phyloP scores from a whole-genome alignment of 176 grass and related monocot genomes.

The Echinochloa phyllopogon region DNA sequence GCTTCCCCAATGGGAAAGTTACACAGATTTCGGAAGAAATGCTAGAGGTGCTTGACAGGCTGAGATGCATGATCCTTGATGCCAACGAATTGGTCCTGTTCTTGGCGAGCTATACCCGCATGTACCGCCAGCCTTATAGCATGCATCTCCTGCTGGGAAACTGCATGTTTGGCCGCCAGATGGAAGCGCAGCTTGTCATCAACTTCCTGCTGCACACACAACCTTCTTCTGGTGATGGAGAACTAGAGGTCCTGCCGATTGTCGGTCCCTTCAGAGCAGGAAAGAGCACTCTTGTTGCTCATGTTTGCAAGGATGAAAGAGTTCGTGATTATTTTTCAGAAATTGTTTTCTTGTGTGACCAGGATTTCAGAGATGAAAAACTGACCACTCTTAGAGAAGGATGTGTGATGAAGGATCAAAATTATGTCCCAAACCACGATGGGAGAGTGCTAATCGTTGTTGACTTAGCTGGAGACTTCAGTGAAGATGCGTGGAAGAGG shows the following conservation, averaged over 20 bases:
- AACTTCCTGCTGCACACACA: background rate
- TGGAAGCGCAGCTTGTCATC: background rate
- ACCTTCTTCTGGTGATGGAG: background rate
- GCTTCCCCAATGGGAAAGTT: background rate
- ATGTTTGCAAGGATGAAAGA: constrained; percentile 37
- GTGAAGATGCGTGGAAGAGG: background rate
- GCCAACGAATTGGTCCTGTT: background rate
- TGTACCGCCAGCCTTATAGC: background rate
- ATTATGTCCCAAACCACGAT: background rate
- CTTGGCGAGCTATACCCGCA: background rate
- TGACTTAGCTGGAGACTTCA: background rate
- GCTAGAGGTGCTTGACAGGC: background rate
- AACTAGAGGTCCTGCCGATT: background rate
- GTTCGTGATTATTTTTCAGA: constrained; percentile 29
- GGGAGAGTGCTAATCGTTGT: constrained; percentile 28
- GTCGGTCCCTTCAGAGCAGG: background rate
- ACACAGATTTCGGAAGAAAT: background rate
- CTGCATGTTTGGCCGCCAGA: background rate
- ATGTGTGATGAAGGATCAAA: background rate
- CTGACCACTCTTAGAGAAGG: background rate
- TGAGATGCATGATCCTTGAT: background rate
- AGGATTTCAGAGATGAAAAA: background rate
- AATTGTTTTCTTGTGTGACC: background rate
- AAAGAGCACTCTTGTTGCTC: constrained; percentile 34
- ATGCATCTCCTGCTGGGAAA: background rate